A percentile compares a stretch with the other conserved stretches of the same genome.
phyloP scores from a whole-genome alignment of 2,329 filamentous ascomycete genomes.

The Westerdykella sp. region DNA sequence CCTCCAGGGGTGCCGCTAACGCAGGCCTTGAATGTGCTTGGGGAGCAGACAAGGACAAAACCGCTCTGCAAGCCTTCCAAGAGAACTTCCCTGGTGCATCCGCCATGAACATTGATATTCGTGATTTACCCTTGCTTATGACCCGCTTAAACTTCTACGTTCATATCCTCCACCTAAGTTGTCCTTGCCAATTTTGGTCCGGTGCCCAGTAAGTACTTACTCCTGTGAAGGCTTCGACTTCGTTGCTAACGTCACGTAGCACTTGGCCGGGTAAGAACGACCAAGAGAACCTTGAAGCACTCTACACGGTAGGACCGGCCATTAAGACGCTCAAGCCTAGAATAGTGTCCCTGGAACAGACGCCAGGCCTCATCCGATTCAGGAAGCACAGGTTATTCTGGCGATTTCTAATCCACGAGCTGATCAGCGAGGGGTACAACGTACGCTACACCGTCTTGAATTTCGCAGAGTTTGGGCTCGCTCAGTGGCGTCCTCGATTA shows the following conservation, averaged over 20 bases:
- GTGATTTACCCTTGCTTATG: conserved; percentile 10
- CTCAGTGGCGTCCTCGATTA: conserved; percentile 21
- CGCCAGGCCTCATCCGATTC: conserved; percentile 6
- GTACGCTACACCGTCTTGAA: conserved; percentile 18
- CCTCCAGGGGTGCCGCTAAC: conserved; percentile 14
- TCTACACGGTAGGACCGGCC: conserved; percentile 12
- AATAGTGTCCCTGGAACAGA: conserved; percentile 16
- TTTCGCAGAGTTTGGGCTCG: conserved; percentile 15
- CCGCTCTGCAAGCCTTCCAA: conserved; percentile 10
- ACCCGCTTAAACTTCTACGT: conserved; percentile 3
- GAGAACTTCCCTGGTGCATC: conserved; percentile 8
- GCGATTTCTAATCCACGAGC: background rate
- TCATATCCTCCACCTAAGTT: conserved; percentile 15
- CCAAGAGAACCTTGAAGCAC: conserved; percentile 15
- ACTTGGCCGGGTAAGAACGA: conserved; percentile 15
- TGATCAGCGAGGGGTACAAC: conserved; percentile 16
- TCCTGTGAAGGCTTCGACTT: background rate
- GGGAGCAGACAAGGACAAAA: conserved; percentile 15
- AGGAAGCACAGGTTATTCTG: conserved; percentile 7
- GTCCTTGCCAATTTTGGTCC: conserved; percentile 15
- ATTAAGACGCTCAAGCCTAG: conserved; percentile 12
- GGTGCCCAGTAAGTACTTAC: conserved; percentile 12
- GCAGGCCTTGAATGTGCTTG: conserved; percentile 9
- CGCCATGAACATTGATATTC: conserved; percentile 9
- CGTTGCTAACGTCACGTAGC: conserved; percentile 5